Base-by-base conservation (phyloP, 2,329 filamentous ascomycete genomes). In the Stemphylium vesicarium region DNA sequence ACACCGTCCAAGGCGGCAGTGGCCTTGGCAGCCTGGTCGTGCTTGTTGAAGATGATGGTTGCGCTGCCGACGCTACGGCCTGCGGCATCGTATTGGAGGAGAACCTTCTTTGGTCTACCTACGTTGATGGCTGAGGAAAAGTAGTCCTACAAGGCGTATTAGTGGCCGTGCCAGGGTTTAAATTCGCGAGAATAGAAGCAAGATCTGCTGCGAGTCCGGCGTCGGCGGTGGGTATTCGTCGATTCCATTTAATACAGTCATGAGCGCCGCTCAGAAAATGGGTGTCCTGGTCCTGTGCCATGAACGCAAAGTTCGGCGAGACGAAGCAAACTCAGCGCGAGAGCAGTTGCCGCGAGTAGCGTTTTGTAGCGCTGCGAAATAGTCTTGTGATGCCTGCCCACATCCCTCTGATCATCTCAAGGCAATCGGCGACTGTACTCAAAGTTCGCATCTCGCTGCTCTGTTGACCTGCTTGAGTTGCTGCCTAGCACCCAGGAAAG, bases 61-160 rank as follows among this genome's bases (percentile, higher is more conserved):
- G 93, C 93, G 73, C 94, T 91, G 64, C 95, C 95, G 74, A 92
- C 91, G 84, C 93, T 97, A 66, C 88, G 86, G 62, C 94, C 94
- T 74, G 91, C 92, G 62, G 94, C 91, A 70, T 94, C 95, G 79
- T 99, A 99, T 46, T 91, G 92, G 69, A 99, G 83, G 68, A 95
- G 88, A 62, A 96, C 91, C 78, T 85, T 89, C 85, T 96, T 97
- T 79, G 98, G 91, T 62, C 90, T 86, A 66, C 93, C 94, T 76
- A 96, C 88, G 65, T 92, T 92, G 77, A 96, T 87, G 69, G 91
- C 89, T 74, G 91, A 89, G 73, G 84, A 80, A 78, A 99, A 98
- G 80, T 98, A 99, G 81, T 99, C 95, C 95, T 99, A 92, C 82
- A 81, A 78, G 73, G 72, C 76, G 81, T 78, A 88, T 92, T 86